Base-by-base conservation (phyloP, 371 early-diverging fungal genomes). In the Mortierella sp. region DNA sequence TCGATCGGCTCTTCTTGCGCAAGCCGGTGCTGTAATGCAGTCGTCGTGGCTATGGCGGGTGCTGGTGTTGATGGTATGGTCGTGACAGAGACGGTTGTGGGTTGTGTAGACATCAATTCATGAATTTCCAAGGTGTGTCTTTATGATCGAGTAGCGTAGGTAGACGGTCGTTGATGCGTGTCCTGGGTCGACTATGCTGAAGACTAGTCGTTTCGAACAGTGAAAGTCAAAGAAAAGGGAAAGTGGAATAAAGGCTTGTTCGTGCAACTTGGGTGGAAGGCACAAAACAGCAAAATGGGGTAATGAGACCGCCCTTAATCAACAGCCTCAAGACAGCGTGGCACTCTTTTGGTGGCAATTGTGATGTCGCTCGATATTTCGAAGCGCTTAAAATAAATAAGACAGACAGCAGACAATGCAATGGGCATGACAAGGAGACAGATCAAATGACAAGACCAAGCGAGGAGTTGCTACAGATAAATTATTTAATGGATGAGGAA, bases 91-190 rank as follows among this genome's bases (percentile, higher is more conserved):
- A 50, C 50, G 11, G 50, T 50, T 34, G 70, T 73, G 75, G 50
- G 65, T 42, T 44, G 38, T 58, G 77, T 34, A n/a, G 74, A 65
- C 74, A 77, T 81, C 50, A 70, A 57, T 47, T 74, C 80, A 75
- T 75, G 75, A 58, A 74, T 16, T 50, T 71, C 70, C 54, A 19
- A 65, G 7, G 21, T 21, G 55, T n/a, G 55, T 19, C 31, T 28
- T 28, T 14, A 28, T 58, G 44, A 68, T 68, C 68, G 44, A 38
- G 21, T 24, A 24, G 68, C 68, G 10, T 63, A 24, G 42, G 21
- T 21, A 10, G 50, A 50, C 50, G 38, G 68, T 21, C 19, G 68
- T 38, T 68, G 68, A 68, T 10, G 42, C 42, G 68, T 42, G 50
- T 50, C 50, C 50, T 50, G 50, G 14, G 2, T 50, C 14, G 50